Percentiles rank a stretch among this genome's conserved stretches.
phyloP scores from a whole-genome alignment of 1,139 yeast species.

The Suhomyces choctaworum region DNA sequence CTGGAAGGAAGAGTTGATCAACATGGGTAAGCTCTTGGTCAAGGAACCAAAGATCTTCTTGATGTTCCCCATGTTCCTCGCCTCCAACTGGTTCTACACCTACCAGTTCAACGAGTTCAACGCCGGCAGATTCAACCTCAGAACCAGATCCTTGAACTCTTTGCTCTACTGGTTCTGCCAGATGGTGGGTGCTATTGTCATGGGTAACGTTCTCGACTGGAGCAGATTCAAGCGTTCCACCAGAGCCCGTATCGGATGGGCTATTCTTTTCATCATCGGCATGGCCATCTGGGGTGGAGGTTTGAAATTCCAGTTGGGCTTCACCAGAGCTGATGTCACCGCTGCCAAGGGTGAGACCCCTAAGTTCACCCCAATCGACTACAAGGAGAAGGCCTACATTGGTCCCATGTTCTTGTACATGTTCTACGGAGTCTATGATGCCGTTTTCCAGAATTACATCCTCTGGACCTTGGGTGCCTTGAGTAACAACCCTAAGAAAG shows the following conservation, averaged over 20 bases:
- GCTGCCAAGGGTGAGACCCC: slow-evolving; percentile 12
- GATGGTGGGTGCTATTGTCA: slow-evolving; percentile 54
- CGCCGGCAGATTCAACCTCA: slow-evolving; percentile 54
- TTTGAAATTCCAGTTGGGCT: slow-evolving; percentile 48
- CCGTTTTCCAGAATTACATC: slow-evolving; percentile 56
- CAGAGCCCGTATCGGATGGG: slow-evolving; percentile 52
- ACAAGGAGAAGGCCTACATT: slow-evolving; percentile 44
- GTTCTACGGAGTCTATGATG: slow-evolving; percentile 60
- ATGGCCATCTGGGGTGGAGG: slow-evolving; percentile 67
- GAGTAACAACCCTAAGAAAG: slow-evolving; percentile 56
- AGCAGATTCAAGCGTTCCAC: slow-evolving; percentile 39
- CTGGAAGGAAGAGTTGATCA: slow-evolving; percentile 47
- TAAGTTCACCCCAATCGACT: slow-evolving; percentile 39
- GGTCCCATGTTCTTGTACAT: slow-evolving; percentile 65
- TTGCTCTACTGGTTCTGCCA: slow-evolving; percentile 62
- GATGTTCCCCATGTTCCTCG: slow-evolving; percentile 61
- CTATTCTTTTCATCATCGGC: slow-evolving; percentile 39
- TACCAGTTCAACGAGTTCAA: slow-evolving; percentile 62
- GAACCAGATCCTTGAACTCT: slow-evolving; percentile 62
- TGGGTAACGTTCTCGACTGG: slow-evolving; percentile 52
- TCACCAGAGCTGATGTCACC: slow-evolving; percentile 41
- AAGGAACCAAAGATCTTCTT: slow-evolving; percentile 49
- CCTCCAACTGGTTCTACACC: slow-evolving; percentile 67
- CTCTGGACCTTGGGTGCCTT: slow-evolving; percentile 61
- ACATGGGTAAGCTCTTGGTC: slow-evolving; percentile 40